Evolutionary conservation across 2,329 filamentous ascomycete genomes (phyloP), one percentile per base, ranked within the genome.

Genomic region (Boeremia lycopersici): DNA sequence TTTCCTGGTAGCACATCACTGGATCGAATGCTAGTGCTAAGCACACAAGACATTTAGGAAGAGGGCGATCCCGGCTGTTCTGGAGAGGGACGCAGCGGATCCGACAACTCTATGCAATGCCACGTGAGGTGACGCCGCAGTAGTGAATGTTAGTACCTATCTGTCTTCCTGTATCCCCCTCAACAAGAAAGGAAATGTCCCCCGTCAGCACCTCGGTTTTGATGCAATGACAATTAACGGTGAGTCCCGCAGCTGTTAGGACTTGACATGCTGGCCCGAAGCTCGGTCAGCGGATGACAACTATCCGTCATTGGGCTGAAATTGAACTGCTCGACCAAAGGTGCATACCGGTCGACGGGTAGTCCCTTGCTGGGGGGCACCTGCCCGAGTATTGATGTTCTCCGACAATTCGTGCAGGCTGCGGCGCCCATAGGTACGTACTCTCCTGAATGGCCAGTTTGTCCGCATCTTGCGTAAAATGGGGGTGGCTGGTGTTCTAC

Each of bases 1-100:
- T 40, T 41, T 45, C 41, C 52, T 49, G 45, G 52, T 55, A 31
- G 40, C 52, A 55, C 52, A 55, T 55, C 35, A 26, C 42, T 47
- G 31, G 42, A 31, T 17, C 25, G 25, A 10, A 17, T 38, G 26
- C 35, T 47, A 49, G 46, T 46, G 41, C 52, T 50, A 17, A 47
- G 19, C 35, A 46, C 35, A 42, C 42, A 42, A 42, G 17, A 46
- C 17, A 46, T 30, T 29, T 45, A 25, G 26, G 8, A 36, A 38
- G 10, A 36, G 33, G 30, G 12, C 28, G 46, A 17, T 38, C 30
- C 13, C 39, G 41, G 12, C 41, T 15, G 35, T 23, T 23, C 35
- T 41, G 11, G 38, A 25, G 30, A 35, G 46, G 30, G 41, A 41
- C 33, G 52, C 52, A 41, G 41, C 46, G 39, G 30, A 8, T 6